A percentile compares a stretch with the other conserved stretches of the same genome.
phyloP scores from a whole-genome alignment of 352 stramenopile species.

The Phytopythium litorale region DNA sequence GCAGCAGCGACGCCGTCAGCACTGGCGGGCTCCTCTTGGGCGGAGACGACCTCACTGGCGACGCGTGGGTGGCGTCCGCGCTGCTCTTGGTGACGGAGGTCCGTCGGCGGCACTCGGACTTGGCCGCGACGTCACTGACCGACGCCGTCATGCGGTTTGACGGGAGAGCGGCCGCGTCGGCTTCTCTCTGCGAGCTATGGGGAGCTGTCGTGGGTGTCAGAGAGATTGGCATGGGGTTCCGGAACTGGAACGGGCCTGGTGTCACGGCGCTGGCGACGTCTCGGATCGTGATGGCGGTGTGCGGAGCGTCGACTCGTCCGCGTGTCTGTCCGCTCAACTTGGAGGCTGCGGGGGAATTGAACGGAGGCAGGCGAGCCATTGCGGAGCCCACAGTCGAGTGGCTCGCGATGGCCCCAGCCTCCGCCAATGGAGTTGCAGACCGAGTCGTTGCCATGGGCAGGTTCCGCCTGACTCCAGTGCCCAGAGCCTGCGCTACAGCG shows the following conservation, averaged over 20 bases:
- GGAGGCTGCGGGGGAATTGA: slow-evolving; percentile 9
- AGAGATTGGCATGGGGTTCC: background rate
- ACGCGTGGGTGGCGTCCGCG: background rate
- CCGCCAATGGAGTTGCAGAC: background rate
- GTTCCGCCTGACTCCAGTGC: slow-evolving; percentile 11
- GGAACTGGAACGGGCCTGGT: slow-evolving; percentile 1
- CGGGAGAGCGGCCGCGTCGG: background rate
- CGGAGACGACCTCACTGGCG: background rate
- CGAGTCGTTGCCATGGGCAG: slow-evolving; percentile 8
- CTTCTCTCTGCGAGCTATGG: background rate
- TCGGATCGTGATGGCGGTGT: slow-evolving; percentile 15
- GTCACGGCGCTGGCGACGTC: slow-evolving; percentile 6
- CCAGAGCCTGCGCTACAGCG: slow-evolving; percentile 40
- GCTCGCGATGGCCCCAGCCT: background rate
- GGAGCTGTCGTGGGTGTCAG: background rate
- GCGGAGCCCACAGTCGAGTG: background rate
- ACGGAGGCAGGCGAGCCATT: slow-evolving; percentile 2
- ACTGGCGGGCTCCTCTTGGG: background rate
- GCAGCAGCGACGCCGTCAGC: slow-evolving; percentile 1
- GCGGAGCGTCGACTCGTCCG: background rate
- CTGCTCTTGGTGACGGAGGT: slow-evolving; percentile 6
- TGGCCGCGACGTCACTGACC: background rate
- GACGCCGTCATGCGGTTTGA: background rate
- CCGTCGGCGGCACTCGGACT: slow-evolving; percentile 4
- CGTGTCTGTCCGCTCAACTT: background rate